Evolutionary conservation across 139 green algal genomes (phyloP).

Genomic region (Chlorella sorokiniana): DNA sequence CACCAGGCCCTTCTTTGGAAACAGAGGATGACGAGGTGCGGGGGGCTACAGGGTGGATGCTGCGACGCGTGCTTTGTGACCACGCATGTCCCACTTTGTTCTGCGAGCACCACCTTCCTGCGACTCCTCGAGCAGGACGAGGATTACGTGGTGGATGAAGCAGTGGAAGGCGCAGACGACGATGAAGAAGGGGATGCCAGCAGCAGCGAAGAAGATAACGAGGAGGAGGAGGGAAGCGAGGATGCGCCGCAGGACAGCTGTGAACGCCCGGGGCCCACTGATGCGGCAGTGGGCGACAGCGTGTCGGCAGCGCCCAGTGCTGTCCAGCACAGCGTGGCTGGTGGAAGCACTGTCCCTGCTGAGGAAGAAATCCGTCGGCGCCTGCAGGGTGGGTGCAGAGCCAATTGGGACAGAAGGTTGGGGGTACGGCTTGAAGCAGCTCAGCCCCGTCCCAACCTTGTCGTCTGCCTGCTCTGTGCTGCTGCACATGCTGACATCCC

Average conservation of each 20-base stretch:
- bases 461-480: too few species aligned
- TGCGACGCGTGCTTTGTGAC: neutral
- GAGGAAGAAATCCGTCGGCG: neutral
- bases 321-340: neutral
- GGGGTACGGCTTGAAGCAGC: too few species aligned
- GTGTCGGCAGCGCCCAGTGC: neutral
- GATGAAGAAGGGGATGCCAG: neutral
- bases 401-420: too few species aligned
- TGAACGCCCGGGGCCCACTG: neutral
- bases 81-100: too few species aligned
- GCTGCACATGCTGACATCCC: neutral
- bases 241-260: neutral
- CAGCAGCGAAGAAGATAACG: neutral
- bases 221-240: neutral
- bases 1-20: constrained; percentile 22
- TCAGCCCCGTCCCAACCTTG: too few species aligned
- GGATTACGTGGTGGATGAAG: constrained; percentile 12
- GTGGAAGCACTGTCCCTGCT: neutral
- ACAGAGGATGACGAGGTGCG: constrained; percentile 36
- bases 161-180: neutral
- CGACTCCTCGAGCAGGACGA: neutral
- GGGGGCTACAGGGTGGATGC: neutral
- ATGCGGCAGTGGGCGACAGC: neutral
- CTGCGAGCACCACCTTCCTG: too few species aligned
- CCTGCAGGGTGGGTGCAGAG: neutral